Conservation (phyloP, 257 asterid species). For the Nicotiana paniculata region DNA sequence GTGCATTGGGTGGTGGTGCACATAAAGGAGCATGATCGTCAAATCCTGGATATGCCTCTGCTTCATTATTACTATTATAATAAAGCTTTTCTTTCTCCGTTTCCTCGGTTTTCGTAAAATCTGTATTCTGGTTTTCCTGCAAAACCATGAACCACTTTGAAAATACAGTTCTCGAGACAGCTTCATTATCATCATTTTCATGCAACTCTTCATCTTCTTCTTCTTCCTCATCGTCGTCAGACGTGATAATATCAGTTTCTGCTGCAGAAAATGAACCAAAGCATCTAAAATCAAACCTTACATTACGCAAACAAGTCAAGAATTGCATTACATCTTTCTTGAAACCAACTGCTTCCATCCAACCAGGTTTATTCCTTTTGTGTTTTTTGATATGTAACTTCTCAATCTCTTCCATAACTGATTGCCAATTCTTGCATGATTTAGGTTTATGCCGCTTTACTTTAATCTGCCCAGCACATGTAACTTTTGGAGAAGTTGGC, state of each 20-base stretch:
- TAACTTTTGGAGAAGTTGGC: slow-evolving; percentile 81
- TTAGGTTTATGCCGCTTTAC: slow-evolving; percentile 31
- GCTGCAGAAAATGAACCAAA: slow-evolving; percentile 55
- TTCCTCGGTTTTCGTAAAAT: not conserved
- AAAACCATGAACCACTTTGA: slow-evolving; percentile 86
- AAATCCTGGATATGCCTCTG: no score
- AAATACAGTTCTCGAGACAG: slow-evolving; percentile 39
- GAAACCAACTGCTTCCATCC: slow-evolving; percentile 59
- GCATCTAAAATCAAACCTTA: slow-evolving; percentile 71
- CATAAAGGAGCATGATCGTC: not conserved
- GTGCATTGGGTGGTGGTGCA: slow-evolving; percentile 61
- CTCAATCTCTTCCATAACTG: slow-evolving; percentile 91
- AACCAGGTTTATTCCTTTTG: slow-evolving; percentile 34
- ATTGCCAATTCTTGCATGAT: slow-evolving; percentile 81
- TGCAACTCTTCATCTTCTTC: slow-evolving; percentile 26
- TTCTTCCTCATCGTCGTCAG: slow-evolving; percentile 36
- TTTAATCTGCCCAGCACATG: slow-evolving; percentile 88
- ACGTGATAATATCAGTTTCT: slow-evolving; percentile 43
- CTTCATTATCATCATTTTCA: not conserved
- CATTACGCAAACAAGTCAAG: slow-evolving; percentile 52
- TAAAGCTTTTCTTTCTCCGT: not conserved
- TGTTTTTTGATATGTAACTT: slow-evolving; percentile 45
- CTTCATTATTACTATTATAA: no score
- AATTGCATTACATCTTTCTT: slow-evolving; percentile 79
- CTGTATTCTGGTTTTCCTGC: slow-evolving; percentile 40